These are phyloP conservation scores for Penicillium lividum DNA, from an alignment of 495 filamentous ascomycete genomes.

Conservation along the genomic window DNA sequence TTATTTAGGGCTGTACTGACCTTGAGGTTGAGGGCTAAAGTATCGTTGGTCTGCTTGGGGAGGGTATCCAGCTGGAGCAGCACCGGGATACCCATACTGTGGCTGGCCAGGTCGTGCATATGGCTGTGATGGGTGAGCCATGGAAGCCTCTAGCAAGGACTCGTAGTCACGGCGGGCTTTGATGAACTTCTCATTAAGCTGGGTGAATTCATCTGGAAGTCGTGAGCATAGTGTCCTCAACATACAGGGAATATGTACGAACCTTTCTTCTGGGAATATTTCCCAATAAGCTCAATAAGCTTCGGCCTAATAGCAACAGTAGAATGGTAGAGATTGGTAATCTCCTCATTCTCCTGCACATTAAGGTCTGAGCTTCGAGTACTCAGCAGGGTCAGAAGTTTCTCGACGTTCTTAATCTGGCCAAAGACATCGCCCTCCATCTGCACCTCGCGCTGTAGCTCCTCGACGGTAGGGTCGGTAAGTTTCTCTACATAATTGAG, in stretches of 20 bases:
- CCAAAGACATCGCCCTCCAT: slow-evolving; percentile 98
- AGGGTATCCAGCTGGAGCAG: slow-evolving; percentile 52
- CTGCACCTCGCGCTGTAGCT: slow-evolving; percentile 91
- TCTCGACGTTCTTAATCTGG: slow-evolving; percentile 98
- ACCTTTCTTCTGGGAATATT: slow-evolving; percentile 99
- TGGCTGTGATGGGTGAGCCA: slow-evolving; percentile 81
- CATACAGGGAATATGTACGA: slow-evolving; percentile 14
- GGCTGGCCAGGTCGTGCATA: slow-evolving; percentile 66
- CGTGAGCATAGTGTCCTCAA: slow-evolving; percentile 22
- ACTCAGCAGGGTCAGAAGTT: slow-evolving; percentile 88
- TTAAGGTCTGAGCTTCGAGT: slow-evolving; percentile 88
- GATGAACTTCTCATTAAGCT: slow-evolving; percentile 99
- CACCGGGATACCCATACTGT: slow-evolving; percentile 62
- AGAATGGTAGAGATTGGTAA: slow-evolving; percentile 89
- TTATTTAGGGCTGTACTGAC: slow-evolving; percentile 27
- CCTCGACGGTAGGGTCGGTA: slow-evolving; percentile 89
- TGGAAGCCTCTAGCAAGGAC: slow-evolving; percentile 89
- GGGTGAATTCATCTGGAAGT: slow-evolving; percentile 85
- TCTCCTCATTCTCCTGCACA: slow-evolving; percentile 88
- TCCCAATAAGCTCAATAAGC: slow-evolving; percentile 96
- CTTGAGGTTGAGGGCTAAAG: slow-evolving; percentile 63
- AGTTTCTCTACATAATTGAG: slow-evolving; percentile 99
- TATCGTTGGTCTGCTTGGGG: slow-evolving; percentile 66
- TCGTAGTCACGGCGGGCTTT: slow-evolving; percentile 97
- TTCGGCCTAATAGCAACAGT: slow-evolving; percentile 94